Evolutionary conservation across 768 basidiomycete species (phyloP), one percentile per base, ranked within the genome.

Genomic region (Leccinum pellstonianum): DNA sequence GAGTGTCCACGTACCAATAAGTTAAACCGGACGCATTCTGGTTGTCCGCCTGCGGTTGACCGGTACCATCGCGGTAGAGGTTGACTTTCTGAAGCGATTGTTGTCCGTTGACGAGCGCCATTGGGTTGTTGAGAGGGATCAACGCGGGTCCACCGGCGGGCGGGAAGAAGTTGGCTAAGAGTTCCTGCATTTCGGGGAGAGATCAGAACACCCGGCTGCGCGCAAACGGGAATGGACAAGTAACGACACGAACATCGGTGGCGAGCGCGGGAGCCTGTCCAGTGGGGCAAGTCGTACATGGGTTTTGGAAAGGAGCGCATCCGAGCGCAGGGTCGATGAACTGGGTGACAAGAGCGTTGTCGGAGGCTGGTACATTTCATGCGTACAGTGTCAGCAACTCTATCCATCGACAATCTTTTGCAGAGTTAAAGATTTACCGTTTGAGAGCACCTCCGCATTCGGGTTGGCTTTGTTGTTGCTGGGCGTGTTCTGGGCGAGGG

Each of bases 401-500:
- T 11, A 27, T 52, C 15, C 12, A 48, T 21, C 6, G 4, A 31
- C 4, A 4, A 14, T 10, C 12, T 14, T 14, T 11, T 5, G 6
- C 35, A 37, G 35, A 37, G 14, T 4, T 43, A 3, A 5, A 31
- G 7, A 46, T 68, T 47, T 52, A 70, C 69, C 63, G 35, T 70
- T 70, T 11, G 68, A 63, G 35, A 72, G 54, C 31, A 64, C 70
- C 29, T 57, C 48, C 14, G 69, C 68, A 23, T 56, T 4, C 3
- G 69, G 68, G 19, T 72, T 70, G 8, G 68, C 70, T 35, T 72
- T 54, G 38, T 56, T 59, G 46, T 70, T 70, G 9, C 5, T 54
- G 2, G 69, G 69, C 25, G 70, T 72, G 7, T 70, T 70, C 51
- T 70, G 69, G 3, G 68, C 63, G 19, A 70, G 66, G 3, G 70